Evolutionary conservation across 2,329 filamentous ascomycete genomes (phyloP).

Genomic region (Thelonectria blattea): DNA sequence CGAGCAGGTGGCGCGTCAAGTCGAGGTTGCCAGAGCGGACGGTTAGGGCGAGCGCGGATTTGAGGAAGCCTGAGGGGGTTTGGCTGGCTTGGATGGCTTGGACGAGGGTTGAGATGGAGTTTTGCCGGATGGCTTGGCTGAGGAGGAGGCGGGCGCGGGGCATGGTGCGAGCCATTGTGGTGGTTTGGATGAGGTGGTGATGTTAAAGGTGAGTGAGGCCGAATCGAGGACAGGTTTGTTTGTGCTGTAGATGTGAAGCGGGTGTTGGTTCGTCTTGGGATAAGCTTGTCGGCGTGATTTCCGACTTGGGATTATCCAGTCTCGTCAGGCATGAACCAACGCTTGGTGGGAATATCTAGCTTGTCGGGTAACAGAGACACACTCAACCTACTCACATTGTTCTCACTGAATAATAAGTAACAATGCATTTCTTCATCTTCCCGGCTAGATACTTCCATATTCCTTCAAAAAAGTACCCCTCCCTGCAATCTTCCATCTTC

Average conservation of each 20-base stretch:
- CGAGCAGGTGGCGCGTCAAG: slow-evolving; percentile 7
- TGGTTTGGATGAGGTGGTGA: background rate
- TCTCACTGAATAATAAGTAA: too few species aligned
- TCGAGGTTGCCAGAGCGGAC: background rate
- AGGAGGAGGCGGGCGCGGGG: background rate
- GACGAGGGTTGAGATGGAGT: background rate
- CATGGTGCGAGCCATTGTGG: background rate
- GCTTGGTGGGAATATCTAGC: too few species aligned
- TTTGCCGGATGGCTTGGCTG: background rate
- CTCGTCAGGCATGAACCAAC: too few species aligned
- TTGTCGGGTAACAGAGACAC: too few species aligned
- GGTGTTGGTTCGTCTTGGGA: background rate
- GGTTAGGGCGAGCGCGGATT: background rate
- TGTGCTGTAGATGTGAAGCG: background rate
- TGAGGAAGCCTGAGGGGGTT: background rate
- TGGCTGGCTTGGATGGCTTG: background rate
- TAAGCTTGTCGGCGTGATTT: too few species aligned
- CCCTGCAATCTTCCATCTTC: background rate
- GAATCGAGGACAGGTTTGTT: background rate
- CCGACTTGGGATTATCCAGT: background rate
- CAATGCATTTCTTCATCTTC: too few species aligned
- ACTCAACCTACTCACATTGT: too few species aligned
- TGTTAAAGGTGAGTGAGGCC: background rate
- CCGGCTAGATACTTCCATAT: too few species aligned
- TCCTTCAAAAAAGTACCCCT: background rate